These are phyloP conservation scores for Scutellaria baicalensis DNA, from an alignment of 257 asterid species.

Conservation along the genomic window DNA sequence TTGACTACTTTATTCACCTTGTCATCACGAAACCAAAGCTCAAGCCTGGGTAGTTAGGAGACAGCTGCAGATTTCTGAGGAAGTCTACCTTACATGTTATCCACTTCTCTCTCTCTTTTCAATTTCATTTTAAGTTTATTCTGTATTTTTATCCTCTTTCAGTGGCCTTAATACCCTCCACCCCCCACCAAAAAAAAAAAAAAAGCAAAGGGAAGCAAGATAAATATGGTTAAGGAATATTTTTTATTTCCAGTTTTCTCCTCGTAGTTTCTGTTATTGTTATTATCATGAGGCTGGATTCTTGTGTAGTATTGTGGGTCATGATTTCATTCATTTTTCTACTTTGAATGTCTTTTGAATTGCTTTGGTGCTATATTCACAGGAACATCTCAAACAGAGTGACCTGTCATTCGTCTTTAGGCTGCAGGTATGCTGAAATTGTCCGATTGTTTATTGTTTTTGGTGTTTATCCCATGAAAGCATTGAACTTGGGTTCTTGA, in stretches of 20 bases:
- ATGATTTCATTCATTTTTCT: not conserved
- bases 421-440: conserved; percentile 63
- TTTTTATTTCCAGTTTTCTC: not conserved
- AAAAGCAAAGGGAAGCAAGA: not conserved
- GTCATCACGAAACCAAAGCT: not conserved
- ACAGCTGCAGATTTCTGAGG: not conserved
- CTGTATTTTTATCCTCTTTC: no score
- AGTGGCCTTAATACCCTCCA: not conserved
- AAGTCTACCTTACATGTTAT: not conserved
- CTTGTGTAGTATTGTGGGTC: not conserved
- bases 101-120: not conserved
- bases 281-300: not conserved
- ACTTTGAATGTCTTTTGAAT: conserved; percentile 3
- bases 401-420: conserved; percentile 96
- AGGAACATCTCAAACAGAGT: conserved; percentile 98
- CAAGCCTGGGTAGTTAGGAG: not conserved
- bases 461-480: conserved; percentile 1
- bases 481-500: not conserved
- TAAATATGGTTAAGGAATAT: not conserved
- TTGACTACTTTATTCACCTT: not conserved
- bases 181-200: not conserved
- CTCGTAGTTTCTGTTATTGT: not conserved
- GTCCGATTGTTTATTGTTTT: not conserved
- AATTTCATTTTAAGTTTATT: no score
- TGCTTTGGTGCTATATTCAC: conserved; percentile 28